A percentile compares a stretch with the other conserved stretches of the same genome.
Conservation (phyloP, 306 rosid species). For the Dryas drummondii region DNA sequence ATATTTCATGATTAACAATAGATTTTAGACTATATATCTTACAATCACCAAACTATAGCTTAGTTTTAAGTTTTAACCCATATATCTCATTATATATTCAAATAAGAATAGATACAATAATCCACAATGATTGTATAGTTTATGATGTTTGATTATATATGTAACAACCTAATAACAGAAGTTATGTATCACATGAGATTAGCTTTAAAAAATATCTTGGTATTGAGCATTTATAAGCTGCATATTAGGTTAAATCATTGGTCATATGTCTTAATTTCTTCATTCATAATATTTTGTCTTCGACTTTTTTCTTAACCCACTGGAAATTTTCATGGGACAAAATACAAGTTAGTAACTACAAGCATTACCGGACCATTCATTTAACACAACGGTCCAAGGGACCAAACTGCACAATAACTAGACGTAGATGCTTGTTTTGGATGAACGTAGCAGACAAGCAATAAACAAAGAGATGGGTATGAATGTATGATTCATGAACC, state of each 20-base stretch:
- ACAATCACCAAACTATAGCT: too few relatives aligned
- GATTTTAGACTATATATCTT: too few relatives aligned
- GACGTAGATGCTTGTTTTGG: slow-evolving; percentile 6
- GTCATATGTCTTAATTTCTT: background rate
- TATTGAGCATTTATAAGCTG: background rate
- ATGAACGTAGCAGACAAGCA: background rate
- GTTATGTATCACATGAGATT: background rate
- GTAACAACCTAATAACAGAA: background rate
- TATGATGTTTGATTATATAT: background rate
- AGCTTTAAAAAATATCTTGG: background rate
- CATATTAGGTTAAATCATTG: background rate
- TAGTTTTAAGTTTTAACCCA: too few relatives aligned
- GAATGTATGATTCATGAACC: slow-evolving; percentile 47
- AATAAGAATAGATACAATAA: slow-evolving; percentile 9
- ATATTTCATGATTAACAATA: too few relatives aligned
- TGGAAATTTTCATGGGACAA: background rate
- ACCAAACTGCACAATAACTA: background rate
- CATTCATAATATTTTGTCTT: background rate
- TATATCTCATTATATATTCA: background rate
- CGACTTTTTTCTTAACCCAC: background rate
- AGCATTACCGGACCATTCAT: background rate
- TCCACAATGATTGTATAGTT: background rate
- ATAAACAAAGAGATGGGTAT: background rate
- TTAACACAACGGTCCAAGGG: too few relatives aligned
- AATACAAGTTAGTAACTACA: background rate